Conservation (phyloP, 257 asterid species). For the Solanum tarapatanum region DNA sequence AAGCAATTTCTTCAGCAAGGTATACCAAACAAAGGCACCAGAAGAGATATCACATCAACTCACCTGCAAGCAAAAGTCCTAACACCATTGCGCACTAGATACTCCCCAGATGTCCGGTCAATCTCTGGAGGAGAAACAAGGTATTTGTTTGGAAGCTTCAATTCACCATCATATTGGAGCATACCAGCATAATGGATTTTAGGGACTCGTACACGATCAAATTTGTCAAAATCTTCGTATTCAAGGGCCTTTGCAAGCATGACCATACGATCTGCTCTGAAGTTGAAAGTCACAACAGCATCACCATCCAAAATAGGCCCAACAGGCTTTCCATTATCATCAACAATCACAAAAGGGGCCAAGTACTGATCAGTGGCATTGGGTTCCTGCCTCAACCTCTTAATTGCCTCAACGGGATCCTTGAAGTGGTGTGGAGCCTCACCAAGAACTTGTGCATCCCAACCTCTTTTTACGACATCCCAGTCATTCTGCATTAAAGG, state of each 20-base stretch:
- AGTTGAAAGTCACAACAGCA: constrained; percentile 88
- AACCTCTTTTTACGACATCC: constrained; percentile 87
- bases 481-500: constrained; percentile 63
- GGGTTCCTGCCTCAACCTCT: constrained; percentile 73
- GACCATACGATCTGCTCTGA: constrained; percentile 95
- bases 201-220: constrained; percentile 76
- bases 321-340: constrained; percentile 70
- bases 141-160: constrained; percentile 78
- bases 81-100: constrained; percentile 65
- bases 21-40: background rate
- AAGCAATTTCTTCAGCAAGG: background rate
- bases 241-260: constrained; percentile 92
- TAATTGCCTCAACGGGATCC: constrained; percentile 69
- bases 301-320: constrained; percentile 95
- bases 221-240: constrained; percentile 67
- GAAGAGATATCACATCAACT: background rate
- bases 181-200: constrained; percentile 86
- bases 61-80: constrained; percentile 96
- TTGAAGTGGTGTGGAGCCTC: constrained; percentile 88
- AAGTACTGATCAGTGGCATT: constrained; percentile 59
- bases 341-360: constrained; percentile 90
- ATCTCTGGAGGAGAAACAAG: constrained; percentile 96
- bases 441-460: constrained; percentile 99
- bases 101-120: constrained; percentile 97
- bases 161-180: constrained; percentile 98